Base-by-base conservation (phyloP, 257 asterid species). In the Nicotiana obtusifolia region DNA sequence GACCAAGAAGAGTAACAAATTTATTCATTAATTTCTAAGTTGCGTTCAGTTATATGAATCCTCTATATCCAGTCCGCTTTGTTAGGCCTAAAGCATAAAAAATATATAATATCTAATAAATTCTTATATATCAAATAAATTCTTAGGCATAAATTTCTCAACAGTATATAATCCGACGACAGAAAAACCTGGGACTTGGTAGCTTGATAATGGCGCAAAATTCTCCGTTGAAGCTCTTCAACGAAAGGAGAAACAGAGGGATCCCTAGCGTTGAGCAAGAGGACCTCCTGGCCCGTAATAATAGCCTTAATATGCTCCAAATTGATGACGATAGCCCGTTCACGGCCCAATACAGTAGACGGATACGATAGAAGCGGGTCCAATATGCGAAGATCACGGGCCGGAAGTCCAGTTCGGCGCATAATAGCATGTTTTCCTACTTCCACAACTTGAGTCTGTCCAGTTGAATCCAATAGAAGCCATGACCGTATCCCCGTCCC, bases 401-500 rank as follows among this genome's bases (percentile, higher is more conserved):
- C 98, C 53, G 99, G 98, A 7, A 96, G 92, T 2, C 99, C 99
- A 56, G 99, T 96, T 37, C 95, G 96, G 69, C 94, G 86, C 98
- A 96, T 94, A 87, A 96, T 94, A 31, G 97, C 93, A 82, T 96
- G 98, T 80, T 96, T 96, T 1, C 99, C 99, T 52, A 83, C 98
- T 90, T 94, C 98, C 71, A 88, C 93, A 11, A 90, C 92, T 80
- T 93, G 95, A 5, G 93, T 90, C 80, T 93, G 93, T 24, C 99
- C 99, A n/a, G 91, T 86, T 3, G 98, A 91, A 80, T 94, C 98
- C 83, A 96, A 82, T 2, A 90, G 84, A 61, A 96, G 89, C 99
- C 99, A 96, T n/a, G 93, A 86, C 76, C 97, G 86, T 47, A 96
- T 89, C 22, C 98, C 99, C 4, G 84, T 87, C 16, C 97, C 93